These are phyloP conservation scores for Xylariaceae sp. DNA, from an alignment of 2,329 filamentous ascomycete species.

Conservation along the genomic window DNA sequence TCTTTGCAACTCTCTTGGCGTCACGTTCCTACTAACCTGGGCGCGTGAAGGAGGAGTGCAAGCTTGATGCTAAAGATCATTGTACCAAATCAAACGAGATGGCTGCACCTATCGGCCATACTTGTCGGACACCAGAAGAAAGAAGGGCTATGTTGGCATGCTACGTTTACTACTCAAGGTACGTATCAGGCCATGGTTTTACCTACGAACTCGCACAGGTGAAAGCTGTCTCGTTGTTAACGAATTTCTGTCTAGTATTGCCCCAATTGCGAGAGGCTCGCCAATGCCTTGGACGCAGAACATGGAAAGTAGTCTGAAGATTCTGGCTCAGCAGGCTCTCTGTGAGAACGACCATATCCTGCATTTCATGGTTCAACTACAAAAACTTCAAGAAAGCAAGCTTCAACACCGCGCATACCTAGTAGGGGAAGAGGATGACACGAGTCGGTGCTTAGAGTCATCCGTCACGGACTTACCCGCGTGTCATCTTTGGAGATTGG, in stretches of 20 bases:
- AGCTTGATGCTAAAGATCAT: slow-evolving; percentile 18
- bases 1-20: background rate
- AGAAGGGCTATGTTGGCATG: slow-evolving; percentile 29
- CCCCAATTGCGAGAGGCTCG: slow-evolving; percentile 25
- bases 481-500: slow-evolving; percentile 26
- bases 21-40: background rate
- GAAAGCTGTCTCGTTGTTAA: background rate
- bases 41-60: slow-evolving; percentile 12
- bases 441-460: slow-evolving; percentile 10
- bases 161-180: slow-evolving; percentile 30
- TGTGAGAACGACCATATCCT: slow-evolving; percentile 46
- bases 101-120: slow-evolving; percentile 8
- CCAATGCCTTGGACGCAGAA: slow-evolving; percentile 51
- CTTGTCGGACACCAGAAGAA: slow-evolving; percentile 31
- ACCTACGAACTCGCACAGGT: background rate
- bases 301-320: slow-evolving; percentile 51
- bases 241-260: slow-evolving; percentile 16
- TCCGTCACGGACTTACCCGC: slow-evolving; percentile 30
- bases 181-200: background rate
- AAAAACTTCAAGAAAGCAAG: slow-evolving; percentile 25
- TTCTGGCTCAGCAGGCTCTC: slow-evolving; percentile 43
- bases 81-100: slow-evolving; percentile 26
- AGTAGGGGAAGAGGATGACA: slow-evolving; percentile 2
- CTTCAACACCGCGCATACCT: slow-evolving; percentile 17
- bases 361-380: slow-evolving; percentile 28